Evolutionary conservation across 2,329 filamentous ascomycete genomes (phyloP), one percentile per base, ranked within the genome.

Genomic region (Arthroderma uncinatum): DNA sequence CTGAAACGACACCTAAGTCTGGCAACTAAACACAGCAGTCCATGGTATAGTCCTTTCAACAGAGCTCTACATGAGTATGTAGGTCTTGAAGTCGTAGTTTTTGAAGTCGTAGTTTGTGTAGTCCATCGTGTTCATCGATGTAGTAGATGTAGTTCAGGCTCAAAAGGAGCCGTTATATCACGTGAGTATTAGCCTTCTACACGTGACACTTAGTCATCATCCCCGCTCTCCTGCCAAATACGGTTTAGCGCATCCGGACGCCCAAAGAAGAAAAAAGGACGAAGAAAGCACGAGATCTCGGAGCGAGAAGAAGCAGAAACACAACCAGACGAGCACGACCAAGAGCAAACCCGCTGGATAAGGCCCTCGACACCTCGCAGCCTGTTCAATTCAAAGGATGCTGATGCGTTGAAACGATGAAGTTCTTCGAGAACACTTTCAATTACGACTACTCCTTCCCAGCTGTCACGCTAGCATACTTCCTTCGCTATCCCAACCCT

Each of bases 401-500:
- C 42, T 53, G 55, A 54, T 60, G 65, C 59, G 50, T 61, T 64
- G 66, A 60, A 50, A 76, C 65, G 56, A 78, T 78, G 74, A 78
- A 78, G 66, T 76, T 78, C 68, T 78, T 77, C 64, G 76, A 78
- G 64, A 76, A 72, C 63, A 75, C 74, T 63, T 82, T 81, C 70
- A 79, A 75, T 64, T 84, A 84, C 73, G 77, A 81, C 67, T 84
- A 85, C 69, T 78, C 80, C 62, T 84, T 85, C 70, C 77, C 81
- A 60, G 81, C 82, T 65, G 82, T 85, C 57, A 81, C 82, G 53
- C 77, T 85, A 59, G 82, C 82, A 68, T 85, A 84, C 73, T 85
- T 84, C 71, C 78, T 85, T 56, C 82, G 82, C 64, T 85, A 85
- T 65, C 82, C 82, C 1, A 85, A 85, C 64, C 82, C 82, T 28